Evolutionary conservation across 1,284 basidiomycete genomes (phyloP).

Genomic region (Ceratobasidium sp.): DNA sequence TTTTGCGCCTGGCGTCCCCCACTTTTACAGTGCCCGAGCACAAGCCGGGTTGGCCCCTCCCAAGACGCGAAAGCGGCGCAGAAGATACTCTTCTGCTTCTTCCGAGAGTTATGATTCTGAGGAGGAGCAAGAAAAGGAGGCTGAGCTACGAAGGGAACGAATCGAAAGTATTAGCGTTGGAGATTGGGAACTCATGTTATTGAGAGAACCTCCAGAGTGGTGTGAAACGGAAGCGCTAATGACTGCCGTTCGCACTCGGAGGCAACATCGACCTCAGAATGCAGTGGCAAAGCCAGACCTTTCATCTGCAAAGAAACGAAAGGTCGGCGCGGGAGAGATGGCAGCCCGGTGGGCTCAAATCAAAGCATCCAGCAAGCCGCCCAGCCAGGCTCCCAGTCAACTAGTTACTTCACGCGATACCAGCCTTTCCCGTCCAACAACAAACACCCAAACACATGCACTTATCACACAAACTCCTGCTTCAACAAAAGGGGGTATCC

Average conservation of each 20-base stretch:
- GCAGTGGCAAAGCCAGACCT: neutral
- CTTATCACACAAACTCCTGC: neutral
- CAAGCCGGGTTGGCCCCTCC: slow-evolving; percentile 34
- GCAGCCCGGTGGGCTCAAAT: slow-evolving; percentile 16
- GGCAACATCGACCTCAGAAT: neutral
- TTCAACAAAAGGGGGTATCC: slow-evolving; percentile 11
- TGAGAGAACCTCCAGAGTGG: slow-evolving; percentile 28
- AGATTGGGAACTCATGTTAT: slow-evolving; percentile 9
- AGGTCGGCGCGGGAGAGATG: neutral
- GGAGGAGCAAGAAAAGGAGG: neutral
- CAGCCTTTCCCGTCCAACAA: too few relatives aligned
- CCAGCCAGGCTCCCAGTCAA: neutral
- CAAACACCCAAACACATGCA: neutral
- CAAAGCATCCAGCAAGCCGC: slow-evolving; percentile 17
- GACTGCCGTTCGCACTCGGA: neutral
- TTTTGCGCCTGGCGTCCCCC: neutral
- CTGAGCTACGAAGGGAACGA: too few relatives aligned
- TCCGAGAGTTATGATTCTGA: slow-evolving; percentile 21
- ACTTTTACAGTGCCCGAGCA: slow-evolving; percentile 21
- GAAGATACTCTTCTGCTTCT: neutral
- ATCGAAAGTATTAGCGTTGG: neutral
- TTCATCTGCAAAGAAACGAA: slow-evolving; percentile 13
- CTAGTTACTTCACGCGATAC: neutral
- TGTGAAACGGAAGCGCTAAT: neutral
- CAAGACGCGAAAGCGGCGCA: slow-evolving; percentile 4